Evolutionary conservation across 129 eudicot species (phyloP), one percentile per base, ranked within the genome.

Genomic region (Gnaphalium uliginosum): DNA sequence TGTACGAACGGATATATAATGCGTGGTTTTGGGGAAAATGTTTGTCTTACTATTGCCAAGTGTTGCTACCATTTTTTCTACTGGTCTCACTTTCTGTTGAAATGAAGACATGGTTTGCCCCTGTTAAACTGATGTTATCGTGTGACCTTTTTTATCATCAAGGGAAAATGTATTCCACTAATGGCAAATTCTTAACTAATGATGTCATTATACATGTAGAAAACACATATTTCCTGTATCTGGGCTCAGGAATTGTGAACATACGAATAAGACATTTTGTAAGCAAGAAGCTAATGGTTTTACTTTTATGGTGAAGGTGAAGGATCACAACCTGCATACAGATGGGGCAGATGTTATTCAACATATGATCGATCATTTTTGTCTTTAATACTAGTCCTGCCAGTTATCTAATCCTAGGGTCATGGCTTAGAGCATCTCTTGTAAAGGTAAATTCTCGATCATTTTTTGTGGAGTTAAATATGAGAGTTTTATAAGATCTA

Each of bases 271-370:
- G 53, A 46, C 18, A 46, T 46, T 14, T 46, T 46, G 5, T 46
- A 46, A 46, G n/a, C 18, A 46, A 46, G 18, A 11, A 46, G 18
- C 53, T 46, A 14, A 46, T 14, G 53, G 18, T 6, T 46, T 46
- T 46, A 14, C 53, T 46, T 14, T 46, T 11, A 46, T 46, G 53
- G n/a, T 79, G 29, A 24, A 64, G 98, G 98, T 93, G 57, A 93
- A 93, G 74, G 80, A 88, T 60, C 73, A 76, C 57, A 70, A 80
- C 82, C 80, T 86, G 88, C 96, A 87, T 77, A 78, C 96, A 18
- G 98, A 93, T 8, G 98, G 98, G 4, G 96, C 87, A 30, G 98
- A 93, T 76, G 97, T 93, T 66, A 90, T 93, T 71, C 96, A 93
- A 78, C 98, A 93, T 71, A 90, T 93, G 86, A 93, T 93, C 48